Evolutionary conservation across 2,329 filamentous ascomycete genomes (phyloP), one percentile per base, ranked within the genome.

Genomic region (Daldinia sp.): DNA sequence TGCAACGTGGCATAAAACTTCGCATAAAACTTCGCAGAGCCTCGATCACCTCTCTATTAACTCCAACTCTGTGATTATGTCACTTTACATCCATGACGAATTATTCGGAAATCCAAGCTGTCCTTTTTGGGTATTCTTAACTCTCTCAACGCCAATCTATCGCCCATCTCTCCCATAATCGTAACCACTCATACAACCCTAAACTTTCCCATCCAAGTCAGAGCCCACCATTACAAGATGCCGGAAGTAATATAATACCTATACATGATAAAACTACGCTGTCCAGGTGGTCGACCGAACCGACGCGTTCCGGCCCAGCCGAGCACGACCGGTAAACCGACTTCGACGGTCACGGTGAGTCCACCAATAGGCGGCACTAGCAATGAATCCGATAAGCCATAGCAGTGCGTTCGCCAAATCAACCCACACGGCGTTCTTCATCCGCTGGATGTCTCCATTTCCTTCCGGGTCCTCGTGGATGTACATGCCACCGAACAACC

Each of bases 351-450:
- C 82, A 53, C 86, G 83, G 74, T 87, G 82, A 68, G 80, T 82
- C 78, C 83, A 88, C 85, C 89, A 93, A 76, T 90, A 87, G 1
- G 84, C 77, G 13, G 82, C 82, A 13, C 86, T 83, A 30, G 85
- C 87, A 12, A 86, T 65, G 3, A 87, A 85, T 2, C 88, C 89
- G 53, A 90, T 79, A 56, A 93, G 81, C 94, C 94, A 97, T 57
- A 97, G 83, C 13, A 93, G 77, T 78, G 93, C 87, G 78, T 91
- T 93, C 53, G 87, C 83, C 57, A 97, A 79, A 78, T 95, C 92
- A 51, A 97, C 85, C 92, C 93, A 97, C 15, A 96, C 92, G 4
- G 93, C 92, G 76, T 90, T 89, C 82, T 94, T 93, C 93, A 97
- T 97, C 63, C 92, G 87, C 72, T 84, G 82, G 64, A 95, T 86